A percentile compares a stretch with the other conserved stretches of the same genome.
Conservation (phyloP, 441 rosid genomes). For the Capsella rubella region DNA sequence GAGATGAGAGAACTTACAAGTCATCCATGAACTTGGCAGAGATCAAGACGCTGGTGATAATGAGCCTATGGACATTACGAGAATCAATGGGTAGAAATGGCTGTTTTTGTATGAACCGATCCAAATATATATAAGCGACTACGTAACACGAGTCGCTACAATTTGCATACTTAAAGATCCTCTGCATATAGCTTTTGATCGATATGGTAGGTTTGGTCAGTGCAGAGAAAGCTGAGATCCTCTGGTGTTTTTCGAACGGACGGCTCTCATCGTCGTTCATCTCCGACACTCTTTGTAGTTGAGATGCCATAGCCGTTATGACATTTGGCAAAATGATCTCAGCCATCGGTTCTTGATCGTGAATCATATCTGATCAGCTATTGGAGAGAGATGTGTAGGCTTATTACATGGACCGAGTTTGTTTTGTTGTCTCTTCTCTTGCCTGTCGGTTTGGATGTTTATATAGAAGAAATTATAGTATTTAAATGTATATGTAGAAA, state of each 20-base stretch:
- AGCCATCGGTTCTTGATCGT: constrained; percentile 27
- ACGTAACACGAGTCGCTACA: constrained; percentile 88
- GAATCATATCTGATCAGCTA: constrained; percentile 31
- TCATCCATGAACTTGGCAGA: constrained; percentile 96
- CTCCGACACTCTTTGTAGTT: constrained; percentile 65
- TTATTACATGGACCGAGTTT: constrained; percentile 21
- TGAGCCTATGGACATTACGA: constrained; percentile 77
- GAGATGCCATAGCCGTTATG: constrained; percentile 60
- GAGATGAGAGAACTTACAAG: constrained; percentile 57
- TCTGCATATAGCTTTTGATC: constrained; percentile 65
- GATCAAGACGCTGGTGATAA: constrained; percentile 84
- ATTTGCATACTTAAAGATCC: constrained; percentile 85
- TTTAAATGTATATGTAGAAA: neutral
- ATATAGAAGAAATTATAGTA: constrained; percentile 14
- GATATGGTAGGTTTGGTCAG: constrained; percentile 70
- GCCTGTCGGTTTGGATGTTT: constrained; percentile 23
- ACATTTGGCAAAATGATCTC: constrained; percentile 54
- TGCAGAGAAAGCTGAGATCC: constrained; percentile 69
- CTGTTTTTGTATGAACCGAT: constrained; percentile 70
- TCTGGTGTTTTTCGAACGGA: constrained; percentile 46
- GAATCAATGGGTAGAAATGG: constrained; percentile 70
- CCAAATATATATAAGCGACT: constrained; percentile 81
- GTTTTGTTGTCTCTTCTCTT: constrained; percentile 18
- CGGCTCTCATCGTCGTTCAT: constrained; percentile 55
- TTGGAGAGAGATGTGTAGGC: constrained; percentile 26